A percentile compares a stretch with the other conserved stretches of the same genome.
Conservation (phyloP, 2,329 filamentous ascomycete genomes). For the Blastomyces silverae region DNA sequence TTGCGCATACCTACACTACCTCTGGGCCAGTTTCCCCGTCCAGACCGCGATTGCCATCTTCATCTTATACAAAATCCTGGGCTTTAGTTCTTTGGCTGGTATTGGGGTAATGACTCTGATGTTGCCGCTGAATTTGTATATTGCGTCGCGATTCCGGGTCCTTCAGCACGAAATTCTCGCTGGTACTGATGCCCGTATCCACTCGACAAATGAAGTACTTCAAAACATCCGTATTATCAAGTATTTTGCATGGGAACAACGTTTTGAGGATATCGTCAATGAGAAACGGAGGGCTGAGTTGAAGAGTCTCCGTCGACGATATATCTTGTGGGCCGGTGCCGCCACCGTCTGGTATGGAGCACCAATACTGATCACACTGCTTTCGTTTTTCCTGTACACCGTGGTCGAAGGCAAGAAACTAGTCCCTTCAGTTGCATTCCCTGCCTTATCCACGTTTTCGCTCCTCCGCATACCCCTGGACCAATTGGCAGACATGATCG, state of each 20-base stretch:
- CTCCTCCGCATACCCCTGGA: conserved; percentile 88
- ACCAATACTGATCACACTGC: conserved; percentile 89
- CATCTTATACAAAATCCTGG: conserved; percentile 83
- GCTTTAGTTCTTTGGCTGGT: conserved; percentile 86
- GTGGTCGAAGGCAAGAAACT: conserved; percentile 81
- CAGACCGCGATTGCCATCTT: conserved; percentile 75
- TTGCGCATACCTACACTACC: conserved; percentile 88
- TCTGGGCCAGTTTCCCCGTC: conserved; percentile 86
- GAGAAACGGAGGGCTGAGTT: conserved; percentile 80
- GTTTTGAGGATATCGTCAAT: conserved; percentile 77
- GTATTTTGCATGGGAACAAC: conserved; percentile 96
- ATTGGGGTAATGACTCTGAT: conserved; percentile 84
- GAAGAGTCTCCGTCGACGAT: conserved; percentile 68
- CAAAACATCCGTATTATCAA: conserved; percentile 99
- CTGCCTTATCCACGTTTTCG: conserved; percentile 90
- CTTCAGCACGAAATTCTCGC: conserved; percentile 88
- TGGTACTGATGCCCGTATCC: conserved; percentile 90
- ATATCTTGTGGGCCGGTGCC: conserved; percentile 83
- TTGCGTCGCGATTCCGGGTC: conserved; percentile 75
- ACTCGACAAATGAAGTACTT: conserved; percentile 91
- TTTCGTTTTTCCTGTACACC: conserved; percentile 92
- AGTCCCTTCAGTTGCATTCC: conserved; percentile 89
- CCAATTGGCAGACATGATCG: conserved; percentile 96
- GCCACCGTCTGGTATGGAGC: conserved; percentile 96
- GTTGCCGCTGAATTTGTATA: conserved; percentile 80